Evolutionary conservation across 2,329 filamentous ascomycete genomes (phyloP), one percentile per base, ranked within the genome.

Genomic region (Arthrobotrys iridis): DNA sequence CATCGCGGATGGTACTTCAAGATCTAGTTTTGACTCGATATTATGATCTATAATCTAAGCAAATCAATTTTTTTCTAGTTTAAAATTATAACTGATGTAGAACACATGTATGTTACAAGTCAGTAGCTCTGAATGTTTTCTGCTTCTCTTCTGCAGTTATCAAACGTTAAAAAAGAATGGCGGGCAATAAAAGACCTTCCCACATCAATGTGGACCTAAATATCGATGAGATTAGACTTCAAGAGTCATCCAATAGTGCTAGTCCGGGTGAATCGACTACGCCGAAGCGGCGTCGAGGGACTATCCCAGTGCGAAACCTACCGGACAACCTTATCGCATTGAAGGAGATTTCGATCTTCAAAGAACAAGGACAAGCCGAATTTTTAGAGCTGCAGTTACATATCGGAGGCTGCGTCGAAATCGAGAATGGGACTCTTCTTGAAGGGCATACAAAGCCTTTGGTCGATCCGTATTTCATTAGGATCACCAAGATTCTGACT

Each of bases 351-450:
- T 68, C 63, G 7, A 15, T 66, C 4, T 62, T 68, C 37, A 63
- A 33, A 48, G 13, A 22, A 3, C 22, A 3, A 11, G 46, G 24
- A 20, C 26, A 48, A 13, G 8, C 13, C 1, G 41, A 59, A 4
- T 50, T 58, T 13, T 40, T 68, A 26, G 71, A 68, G 28, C 8
- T 64, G 2, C 3, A 7, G 0, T 22, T 75, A 2, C 37, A 41
- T 10, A 18, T 75, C 4, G 71, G 71, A 4, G 35, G 46, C 8
- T 75, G 71, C n/a, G 63, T 68, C 1, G 63, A 75, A 40, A 37
- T 75, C 5, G 46, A 37, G 15, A 10, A 30, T 4, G 37, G 63
- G 8, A 45, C 45, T 11, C 8, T 24, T 1, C 57, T 59, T 18
- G 28, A 63, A n/a, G 71, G 58, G 5, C 46, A 68, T 1, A 43